These are phyloP conservation scores for Fraxinus velutina DNA, from an alignment of 305 asterid genomes.

Conservation along the genomic window DNA sequence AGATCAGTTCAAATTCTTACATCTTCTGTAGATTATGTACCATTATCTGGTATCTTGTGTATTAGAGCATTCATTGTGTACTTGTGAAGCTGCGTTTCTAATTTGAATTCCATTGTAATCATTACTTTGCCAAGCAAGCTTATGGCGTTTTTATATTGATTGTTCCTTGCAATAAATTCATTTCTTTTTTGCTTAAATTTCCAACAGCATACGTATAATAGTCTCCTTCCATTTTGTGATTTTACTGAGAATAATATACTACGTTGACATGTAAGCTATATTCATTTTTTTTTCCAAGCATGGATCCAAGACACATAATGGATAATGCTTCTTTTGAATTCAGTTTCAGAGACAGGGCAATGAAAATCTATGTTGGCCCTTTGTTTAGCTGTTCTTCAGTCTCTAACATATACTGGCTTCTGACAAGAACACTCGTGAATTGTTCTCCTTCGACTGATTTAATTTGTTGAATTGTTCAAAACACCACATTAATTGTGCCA, in stretches of 20 bases:
- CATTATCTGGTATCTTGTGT: not conserved
- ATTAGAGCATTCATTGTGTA: not conserved
- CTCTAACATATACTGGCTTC: conserved; percentile 11
- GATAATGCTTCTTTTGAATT: not conserved
- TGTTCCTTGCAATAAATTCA: not conserved
- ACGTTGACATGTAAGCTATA: not conserved
- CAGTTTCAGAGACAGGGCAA: not conserved
- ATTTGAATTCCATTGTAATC: not conserved
- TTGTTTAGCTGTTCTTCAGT: not conserved
- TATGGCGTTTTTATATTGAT: not conserved
- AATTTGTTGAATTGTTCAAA: not conserved
- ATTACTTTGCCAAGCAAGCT: not conserved
- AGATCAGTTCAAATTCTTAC: not conserved
- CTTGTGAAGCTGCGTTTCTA: not conserved
- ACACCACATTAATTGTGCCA: not conserved
- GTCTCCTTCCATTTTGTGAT: not conserved
- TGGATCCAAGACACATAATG: not conserved
- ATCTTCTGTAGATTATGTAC: not conserved
- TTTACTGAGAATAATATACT: not conserved
- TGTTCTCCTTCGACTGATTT: conserved; percentile 9
- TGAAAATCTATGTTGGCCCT: not conserved
- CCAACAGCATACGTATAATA: not conserved
- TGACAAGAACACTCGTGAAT: conserved; percentile 2
- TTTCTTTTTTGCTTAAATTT: not conserved
- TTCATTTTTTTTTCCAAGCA: not conserved